phyloP scores from a whole-genome alignment of 129 eudicot species.

The Solidago caesia region DNA sequence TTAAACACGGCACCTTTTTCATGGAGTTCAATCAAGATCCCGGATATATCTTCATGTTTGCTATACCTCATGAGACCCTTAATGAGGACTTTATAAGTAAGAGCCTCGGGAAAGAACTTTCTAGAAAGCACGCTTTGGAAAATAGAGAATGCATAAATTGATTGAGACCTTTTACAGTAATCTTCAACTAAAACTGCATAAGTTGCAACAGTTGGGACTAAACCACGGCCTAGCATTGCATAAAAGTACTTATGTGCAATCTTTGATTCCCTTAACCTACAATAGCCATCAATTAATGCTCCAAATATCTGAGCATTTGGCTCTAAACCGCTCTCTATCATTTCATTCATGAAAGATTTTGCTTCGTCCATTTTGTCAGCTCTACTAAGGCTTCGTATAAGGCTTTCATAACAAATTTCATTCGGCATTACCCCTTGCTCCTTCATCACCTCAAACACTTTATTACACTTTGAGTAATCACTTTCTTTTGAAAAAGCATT shows the following conservation, averaged over 20 bases:
- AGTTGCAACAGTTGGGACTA: conserved; percentile 17
- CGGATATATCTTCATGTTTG: conserved; percentile 9
- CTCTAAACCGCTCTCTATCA: conserved; percentile 38
- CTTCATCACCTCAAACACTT: conserved; percentile 34
- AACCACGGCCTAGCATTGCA: conserved; percentile 29
- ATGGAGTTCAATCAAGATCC: conserved; percentile 31
- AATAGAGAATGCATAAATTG: conserved; percentile 25
- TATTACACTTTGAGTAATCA: conserved; percentile 16
- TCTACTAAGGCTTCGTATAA: conserved; percentile 30
- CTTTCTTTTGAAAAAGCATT: conserved; percentile 26
- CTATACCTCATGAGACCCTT: conserved; percentile 24
- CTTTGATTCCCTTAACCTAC: conserved; percentile 30
- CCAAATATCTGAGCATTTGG: conserved; percentile 32
- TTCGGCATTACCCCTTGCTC: conserved; percentile 25
- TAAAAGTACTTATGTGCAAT: conserved; percentile 39
- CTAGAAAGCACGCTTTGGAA: conserved; percentile 35
- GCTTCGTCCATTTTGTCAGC: conserved; percentile 39
- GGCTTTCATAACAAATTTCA: conserved; percentile 25
- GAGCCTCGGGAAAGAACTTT: conserved; percentile 17
- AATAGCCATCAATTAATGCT: conserved; percentile 35
- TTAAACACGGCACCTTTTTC: conserved; percentile 24
- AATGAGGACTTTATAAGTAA: conserved; percentile 20
- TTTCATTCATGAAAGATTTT: conserved; percentile 33
- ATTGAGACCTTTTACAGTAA: conserved; percentile 30
- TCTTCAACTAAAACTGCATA: conserved; percentile 28